A percentile compares a stretch with the other conserved stretches of the same genome.
Evolutionary conservation across 169 alveolate species (phyloP).

Genomic region (Plasmodium malariae): DNA sequence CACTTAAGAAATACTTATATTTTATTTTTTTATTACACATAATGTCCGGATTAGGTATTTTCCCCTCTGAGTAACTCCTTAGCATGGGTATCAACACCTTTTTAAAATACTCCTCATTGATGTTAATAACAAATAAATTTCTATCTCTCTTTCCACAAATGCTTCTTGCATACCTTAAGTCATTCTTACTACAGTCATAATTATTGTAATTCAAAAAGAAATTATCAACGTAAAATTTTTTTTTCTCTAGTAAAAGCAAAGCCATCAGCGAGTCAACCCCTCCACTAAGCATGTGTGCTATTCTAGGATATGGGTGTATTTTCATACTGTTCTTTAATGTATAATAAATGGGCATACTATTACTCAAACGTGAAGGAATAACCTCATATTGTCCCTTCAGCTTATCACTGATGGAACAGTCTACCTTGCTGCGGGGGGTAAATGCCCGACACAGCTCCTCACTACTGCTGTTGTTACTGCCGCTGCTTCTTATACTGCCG

Average conservation of each 20-base stretch:
- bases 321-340: background rate
- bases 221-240: constrained; percentile 35
- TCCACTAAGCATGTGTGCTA: constrained; percentile 75
- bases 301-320: constrained; percentile 37
- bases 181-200: constrained; percentile 63
- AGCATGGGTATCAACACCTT: constrained; percentile 55
- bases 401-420: too few relatives aligned
- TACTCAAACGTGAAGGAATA: too few relatives aligned
- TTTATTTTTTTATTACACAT: constrained; percentile 65
- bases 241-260: constrained; percentile 36
- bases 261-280: constrained; percentile 74
- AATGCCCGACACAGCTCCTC: too few relatives aligned
- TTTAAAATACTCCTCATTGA: constrained; percentile 51
- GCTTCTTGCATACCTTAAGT: constrained; percentile 23
- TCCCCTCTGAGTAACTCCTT: constrained; percentile 42
- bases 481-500: too few relatives aligned
- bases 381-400: too few relatives aligned
- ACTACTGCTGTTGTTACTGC: too few relatives aligned
- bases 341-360: too few relatives aligned
- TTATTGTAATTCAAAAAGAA: constrained; percentile 27
- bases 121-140: constrained; percentile 33
- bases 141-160: constrained; percentile 46
- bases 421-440: too few relatives aligned
- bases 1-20: constrained; percentile 27
- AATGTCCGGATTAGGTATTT: constrained; percentile 56